Evolutionary conservation across 1,284 basidiomycete species (phyloP).

Genomic region (Ceratobasidium papillatum): DNA sequence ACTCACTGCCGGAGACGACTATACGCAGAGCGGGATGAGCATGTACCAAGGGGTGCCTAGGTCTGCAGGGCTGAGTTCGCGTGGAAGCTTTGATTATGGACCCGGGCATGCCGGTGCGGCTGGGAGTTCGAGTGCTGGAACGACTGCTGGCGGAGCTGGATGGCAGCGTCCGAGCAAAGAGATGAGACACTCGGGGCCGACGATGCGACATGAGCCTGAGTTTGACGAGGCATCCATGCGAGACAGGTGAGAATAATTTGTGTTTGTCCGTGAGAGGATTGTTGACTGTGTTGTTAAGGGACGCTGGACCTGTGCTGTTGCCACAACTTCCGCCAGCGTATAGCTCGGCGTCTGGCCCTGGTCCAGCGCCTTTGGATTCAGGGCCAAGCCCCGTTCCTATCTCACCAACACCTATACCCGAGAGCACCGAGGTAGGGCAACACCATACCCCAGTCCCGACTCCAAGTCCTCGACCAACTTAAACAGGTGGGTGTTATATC

Average conservation of each 20-base stretch:
- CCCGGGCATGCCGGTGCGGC: neutral
- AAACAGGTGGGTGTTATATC: neutral
- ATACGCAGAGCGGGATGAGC: neutral
- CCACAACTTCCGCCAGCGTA: constrained; percentile 17
- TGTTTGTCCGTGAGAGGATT: neutral
- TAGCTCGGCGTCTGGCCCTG: neutral
- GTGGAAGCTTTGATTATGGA: constrained; percentile 16
- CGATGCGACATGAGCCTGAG: constrained; percentile 28
- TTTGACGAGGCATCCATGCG: constrained; percentile 49
- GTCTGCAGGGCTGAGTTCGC: constrained; percentile 24
- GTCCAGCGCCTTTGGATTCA: neutral
- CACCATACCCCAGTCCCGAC: neutral
- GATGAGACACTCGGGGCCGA: neutral
- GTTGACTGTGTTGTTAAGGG: neutral
- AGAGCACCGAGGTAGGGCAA: neutral
- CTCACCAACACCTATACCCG: neutral
- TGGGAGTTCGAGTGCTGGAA: constrained; percentile 13
- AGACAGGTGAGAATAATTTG: constrained; percentile 46
- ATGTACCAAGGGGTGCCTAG: constrained; percentile 12
- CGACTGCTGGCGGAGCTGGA: neutral
- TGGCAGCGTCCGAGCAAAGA: neutral
- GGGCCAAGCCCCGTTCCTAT: neutral
- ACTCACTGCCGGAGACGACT: neutral
- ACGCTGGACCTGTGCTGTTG: constrained; percentile 14
- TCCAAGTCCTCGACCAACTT: neutral